Base-by-base conservation (phyloP, 108 stramenopile genomes). In the Parietichytrium sp. region DNA sequence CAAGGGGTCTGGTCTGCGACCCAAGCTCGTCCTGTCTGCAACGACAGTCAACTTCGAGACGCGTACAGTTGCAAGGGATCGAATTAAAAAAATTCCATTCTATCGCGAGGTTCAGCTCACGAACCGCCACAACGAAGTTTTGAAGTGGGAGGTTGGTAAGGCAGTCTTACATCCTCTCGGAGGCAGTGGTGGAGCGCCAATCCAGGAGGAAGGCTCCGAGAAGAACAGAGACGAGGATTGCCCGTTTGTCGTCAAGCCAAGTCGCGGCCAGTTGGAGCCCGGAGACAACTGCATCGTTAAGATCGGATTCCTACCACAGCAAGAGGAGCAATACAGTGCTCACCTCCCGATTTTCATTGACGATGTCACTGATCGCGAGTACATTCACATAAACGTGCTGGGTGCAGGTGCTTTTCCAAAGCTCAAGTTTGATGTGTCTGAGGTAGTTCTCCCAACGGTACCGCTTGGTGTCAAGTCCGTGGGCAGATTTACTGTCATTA, bases 181-280 rank as follows among this genome's bases (percentile, higher is more conserved):
- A 1, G 61, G 38, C 20, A 38, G 12, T 7, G 52, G 38, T 52
- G 81, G 38, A 27, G 81, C 16, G 8, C 13, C 54, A 13, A 25
- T 15, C 30, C 0, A 29, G 47, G 10, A 2, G 23, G 23, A 49
- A 3, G 13, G 49, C 45, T 33, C 26, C 45, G 27, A 16, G 25
- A 33, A n/a, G 51, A 47, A 49, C 36, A n/a, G n/a, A n/a, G n/a
- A n/a, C n/a, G n/a, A n/a, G n/a, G n/a, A n/a, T n/a, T n/a, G n/a
- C n/a, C n/a, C n/a, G n/a, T 89, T 89, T 82, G 83, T 80, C 83
- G 86, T 89, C 49, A 81, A 84, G 51, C 89, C 90, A 4, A 85
- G 81, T 16, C 51, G 31, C 38, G 89, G 85, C 18, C 48, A 83
- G 53, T 83, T 91, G 7, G 48, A 83, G 30, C 86, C 89, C n/a